Conservation (phyloP, 2,329 filamentous ascomycete species). For the Arthrinium puccinioides region DNA sequence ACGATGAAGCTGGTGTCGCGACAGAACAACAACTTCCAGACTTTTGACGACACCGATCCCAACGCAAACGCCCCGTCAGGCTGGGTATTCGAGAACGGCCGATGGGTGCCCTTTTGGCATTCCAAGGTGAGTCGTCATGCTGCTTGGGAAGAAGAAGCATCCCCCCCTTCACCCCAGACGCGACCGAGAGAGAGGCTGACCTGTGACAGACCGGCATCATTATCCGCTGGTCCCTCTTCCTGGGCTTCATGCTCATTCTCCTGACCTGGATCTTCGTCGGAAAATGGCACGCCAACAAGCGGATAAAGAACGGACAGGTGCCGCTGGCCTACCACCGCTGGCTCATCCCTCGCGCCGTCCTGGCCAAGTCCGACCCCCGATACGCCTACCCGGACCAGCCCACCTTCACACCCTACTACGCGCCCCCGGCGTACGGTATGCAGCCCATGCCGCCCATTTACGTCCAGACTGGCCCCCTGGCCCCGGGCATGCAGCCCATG, state of each 20-base stretch:
- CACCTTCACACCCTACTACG: conserved; percentile 31
- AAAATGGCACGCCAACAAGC: conserved; percentile 60
- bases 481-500: conserved; percentile 35
- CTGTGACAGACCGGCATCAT: conserved; percentile 48
- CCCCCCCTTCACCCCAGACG: neutral
- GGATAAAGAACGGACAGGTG: conserved; percentile 57
- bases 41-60: neutral
- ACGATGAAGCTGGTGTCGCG: neutral
- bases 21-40: neutral
- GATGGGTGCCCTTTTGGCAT: conserved; percentile 1
- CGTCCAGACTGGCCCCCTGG: conserved; percentile 45
- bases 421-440: conserved; percentile 38
- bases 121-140: too few species aligned
- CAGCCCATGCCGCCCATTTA: conserved; percentile 50
- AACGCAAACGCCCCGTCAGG: too few species aligned
- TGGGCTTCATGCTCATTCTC: conserved; percentile 50
- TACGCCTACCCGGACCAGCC: conserved; percentile 39
- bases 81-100: neutral
- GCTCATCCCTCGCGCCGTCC: conserved; percentile 40
- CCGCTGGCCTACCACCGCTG: conserved; percentile 66
- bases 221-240: conserved; percentile 66
- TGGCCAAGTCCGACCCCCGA: conserved; percentile 38
- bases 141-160: too few species aligned
- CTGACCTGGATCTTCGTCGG: conserved; percentile 58
- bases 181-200: neutral